A percentile compares a stretch with the other conserved stretches of the same genome.
Conservation (phyloP, 768 basidiomycete species). For the Mycena leptocephala region DNA sequence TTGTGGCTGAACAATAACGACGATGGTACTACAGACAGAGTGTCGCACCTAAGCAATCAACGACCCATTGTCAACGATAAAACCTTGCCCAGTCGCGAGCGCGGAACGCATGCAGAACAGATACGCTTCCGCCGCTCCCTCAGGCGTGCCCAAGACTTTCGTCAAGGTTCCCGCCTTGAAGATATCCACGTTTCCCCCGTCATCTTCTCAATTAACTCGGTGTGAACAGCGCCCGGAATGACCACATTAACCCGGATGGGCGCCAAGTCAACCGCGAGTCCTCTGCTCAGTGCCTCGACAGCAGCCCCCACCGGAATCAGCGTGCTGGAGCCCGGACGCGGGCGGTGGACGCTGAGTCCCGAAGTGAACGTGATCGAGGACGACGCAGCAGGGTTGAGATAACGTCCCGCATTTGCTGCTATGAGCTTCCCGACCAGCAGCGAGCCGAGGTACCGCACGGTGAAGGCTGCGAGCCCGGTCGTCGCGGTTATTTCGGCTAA, state of each 20-base stretch:
- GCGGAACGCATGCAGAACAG: no score
- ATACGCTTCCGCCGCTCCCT: no score
- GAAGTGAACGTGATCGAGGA: conserved; percentile 11
- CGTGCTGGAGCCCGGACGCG: background rate
- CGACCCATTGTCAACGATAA: no score
- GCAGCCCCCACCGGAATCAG: background rate
- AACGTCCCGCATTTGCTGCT: conserved; percentile 6
- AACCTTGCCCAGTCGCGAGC: no score
- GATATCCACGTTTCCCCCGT: no score
- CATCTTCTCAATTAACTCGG: background rate
- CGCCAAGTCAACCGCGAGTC: background rate
- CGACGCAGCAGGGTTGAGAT: no score
- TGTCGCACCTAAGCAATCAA: no score
- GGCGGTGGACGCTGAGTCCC: background rate
- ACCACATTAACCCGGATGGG: no score
- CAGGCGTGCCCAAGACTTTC: no score
- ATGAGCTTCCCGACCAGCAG: conserved; percentile 1
- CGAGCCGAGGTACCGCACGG: conserved; percentile 1
- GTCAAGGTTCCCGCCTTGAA: no score
- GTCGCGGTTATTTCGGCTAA: background rate
- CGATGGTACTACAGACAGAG: no score
- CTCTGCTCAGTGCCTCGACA: background rate
- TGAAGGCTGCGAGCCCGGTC: background rate
- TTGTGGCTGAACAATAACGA: no score
- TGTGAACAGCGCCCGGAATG: background rate